Evolutionary conservation across 192 early-diverging fungal species (phyloP).

Genomic region (Cetraspora pellucida): DNA sequence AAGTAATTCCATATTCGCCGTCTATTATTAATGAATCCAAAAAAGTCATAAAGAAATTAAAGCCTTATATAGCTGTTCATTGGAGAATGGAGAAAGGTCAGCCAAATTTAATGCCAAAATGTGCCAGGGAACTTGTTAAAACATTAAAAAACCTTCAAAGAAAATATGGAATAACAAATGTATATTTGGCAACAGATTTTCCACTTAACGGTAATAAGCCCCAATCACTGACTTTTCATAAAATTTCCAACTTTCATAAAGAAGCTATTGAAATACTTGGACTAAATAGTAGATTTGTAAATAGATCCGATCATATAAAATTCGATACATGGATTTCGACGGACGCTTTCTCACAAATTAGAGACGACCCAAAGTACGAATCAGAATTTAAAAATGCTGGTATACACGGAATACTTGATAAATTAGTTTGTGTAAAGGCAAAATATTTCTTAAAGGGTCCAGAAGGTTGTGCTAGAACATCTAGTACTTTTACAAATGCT

Average conservation of each 20-base stretch:
- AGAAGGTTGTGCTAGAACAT: background rate
- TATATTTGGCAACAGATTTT: no score
- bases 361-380: background rate
- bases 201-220: no score
- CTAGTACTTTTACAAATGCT: background rate
- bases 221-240: no score
- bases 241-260: no score
- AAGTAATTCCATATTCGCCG: background rate
- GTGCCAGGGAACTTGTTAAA: background rate
- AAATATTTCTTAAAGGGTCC: slow-evolving; percentile 29
- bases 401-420: slow-evolving; percentile 34
- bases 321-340: background rate
- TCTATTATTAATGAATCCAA: background rate
- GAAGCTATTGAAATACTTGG: no score
- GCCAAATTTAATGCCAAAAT: background rate
- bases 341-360: background rate
- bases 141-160: no score
- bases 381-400: background rate
- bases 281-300: no score
- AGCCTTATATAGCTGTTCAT: slow-evolving; percentile 11
- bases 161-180: no score
- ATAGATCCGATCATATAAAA: no score
- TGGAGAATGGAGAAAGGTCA: slow-evolving; percentile 13
- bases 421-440: slow-evolving; percentile 35
- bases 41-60: background rate